Percentiles rank a stretch among this genome's conserved stretches.
These are phyloP conservation scores for Fusarium tanahbumbuense DNA, from an alignment of 2,329 filamentous ascomycete species.

Conservation along the genomic window DNA sequence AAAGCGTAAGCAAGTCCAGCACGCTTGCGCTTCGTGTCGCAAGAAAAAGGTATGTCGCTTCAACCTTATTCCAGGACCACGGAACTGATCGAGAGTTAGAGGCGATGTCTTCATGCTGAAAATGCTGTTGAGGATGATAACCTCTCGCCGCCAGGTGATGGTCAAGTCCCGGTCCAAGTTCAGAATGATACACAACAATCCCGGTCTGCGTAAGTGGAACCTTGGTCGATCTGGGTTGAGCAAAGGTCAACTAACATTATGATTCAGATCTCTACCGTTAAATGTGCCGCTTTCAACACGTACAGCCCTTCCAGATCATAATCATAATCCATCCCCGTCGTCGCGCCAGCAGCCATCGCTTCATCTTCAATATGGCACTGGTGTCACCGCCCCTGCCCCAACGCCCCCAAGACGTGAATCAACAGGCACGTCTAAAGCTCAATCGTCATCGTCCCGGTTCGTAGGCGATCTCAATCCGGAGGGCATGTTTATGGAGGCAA, in stretches of 20 bases:
- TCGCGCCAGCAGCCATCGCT: neutral
- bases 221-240: neutral
- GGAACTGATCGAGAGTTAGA: slow-evolving; percentile 46
- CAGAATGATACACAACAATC: slow-evolving; percentile 43
- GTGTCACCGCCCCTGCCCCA: slow-evolving; percentile 17
- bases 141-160: slow-evolving; percentile 9
- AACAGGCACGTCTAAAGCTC: slow-evolving; percentile 40
- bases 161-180: slow-evolving; percentile 8
- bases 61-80: neutral
- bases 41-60: slow-evolving; percentile 60
- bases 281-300: slow-evolving; percentile 9
- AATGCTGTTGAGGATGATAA: slow-evolving; percentile 47
- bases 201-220: slow-evolving; percentile 48
- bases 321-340: slow-evolving; percentile 6
- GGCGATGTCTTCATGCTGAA: slow-evolving; percentile 59
- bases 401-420: slow-evolving; percentile 27
- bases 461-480: slow-evolving; percentile 71
- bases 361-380: slow-evolving; percentile 28
- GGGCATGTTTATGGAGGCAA: slow-evolving; percentile 68
- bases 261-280: slow-evolving; percentile 27
- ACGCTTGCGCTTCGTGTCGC: slow-evolving; percentile 67
- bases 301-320: slow-evolving; percentile 21
- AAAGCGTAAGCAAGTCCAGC: slow-evolving; percentile 69
- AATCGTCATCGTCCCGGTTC: slow-evolving; percentile 58
- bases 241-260: neutral